Base-by-base conservation (phyloP, 305 asterid genomes). In the Withania somnifera region DNA sequence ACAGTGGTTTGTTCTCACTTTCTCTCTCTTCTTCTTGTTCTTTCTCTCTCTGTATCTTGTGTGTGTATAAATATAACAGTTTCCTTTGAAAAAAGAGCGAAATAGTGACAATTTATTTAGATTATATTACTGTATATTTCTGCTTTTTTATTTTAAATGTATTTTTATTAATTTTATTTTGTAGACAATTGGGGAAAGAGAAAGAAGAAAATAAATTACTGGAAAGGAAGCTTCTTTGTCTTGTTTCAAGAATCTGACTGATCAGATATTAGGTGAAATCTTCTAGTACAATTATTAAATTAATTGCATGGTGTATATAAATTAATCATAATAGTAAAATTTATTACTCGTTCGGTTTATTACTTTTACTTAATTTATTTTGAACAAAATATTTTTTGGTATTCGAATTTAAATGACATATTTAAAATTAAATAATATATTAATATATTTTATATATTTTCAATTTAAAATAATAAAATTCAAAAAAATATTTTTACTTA, bases 241-340 rank as follows among this genome's bases (percentile, higher is more conserved):
- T 85, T 86, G 85, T 85, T 84, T 63, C 71, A 83, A 90, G 91
- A 87, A 45, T 88, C 69, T 58, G 53, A 75, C 61, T 84, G 83
- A 85, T 86, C 88, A 87, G 87, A 88, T 78, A 87, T 88, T 93
- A 87, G 91, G 91, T 91, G 89, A 88, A 86, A 86, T 53, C 75
- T 86, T 75, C 11, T 24, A 51, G 11, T 77, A 28, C 57, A 77
- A 67, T 84, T 79, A 84, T 79, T 85, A 81, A 78, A 56, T 81
- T 66, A 71, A 75, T 86, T 73, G 86, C 80, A 24, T 52, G 77
- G 32, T n/a, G 45, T 50, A 20, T 51, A n/a, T n/a, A n/a, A 7
- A 17, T 26, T 81, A 30, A 15, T 11, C 6, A n/a, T n/a, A n/a
- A n/a, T n/a, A n/a, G n/a, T n/a, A n/a, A n/a, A n/a, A n/a, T n/a